These are phyloP conservation scores for Heliamphora exappendiculata DNA, from an alignment of 148 eudicot species.

Conservation along the genomic window DNA sequence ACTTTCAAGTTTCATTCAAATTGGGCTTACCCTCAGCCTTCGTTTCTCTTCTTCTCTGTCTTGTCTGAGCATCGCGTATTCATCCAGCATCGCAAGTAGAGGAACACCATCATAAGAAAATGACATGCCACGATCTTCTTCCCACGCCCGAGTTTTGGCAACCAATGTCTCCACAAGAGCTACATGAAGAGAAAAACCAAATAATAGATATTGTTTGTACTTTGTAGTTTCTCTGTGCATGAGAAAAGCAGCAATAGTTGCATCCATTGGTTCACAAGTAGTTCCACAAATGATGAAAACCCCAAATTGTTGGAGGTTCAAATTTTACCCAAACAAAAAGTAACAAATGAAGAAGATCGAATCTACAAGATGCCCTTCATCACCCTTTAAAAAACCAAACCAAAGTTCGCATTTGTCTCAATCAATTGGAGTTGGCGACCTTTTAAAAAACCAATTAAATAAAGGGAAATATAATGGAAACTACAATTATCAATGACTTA, in stretches of 20 bases:
- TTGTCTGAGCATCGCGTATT: constrained; percentile 89
- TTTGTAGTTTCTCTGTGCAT: background rate
- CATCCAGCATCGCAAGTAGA: constrained; percentile 94
- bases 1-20: background rate
- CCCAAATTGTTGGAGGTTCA: background rate
- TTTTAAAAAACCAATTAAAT: background rate
- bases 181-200: constrained; percentile 29
- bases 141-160: constrained; percentile 91
- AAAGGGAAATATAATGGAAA: background rate
- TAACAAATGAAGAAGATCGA: too few species aligned
- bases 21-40: constrained; percentile 65
- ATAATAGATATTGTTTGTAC: background rate
- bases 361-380: background rate
- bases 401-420: too few species aligned
- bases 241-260: background rate
- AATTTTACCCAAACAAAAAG: background rate
- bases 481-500: background rate
- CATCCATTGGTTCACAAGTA: background rate
- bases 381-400: background rate
- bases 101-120: constrained; percentile 97
- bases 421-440: too few species aligned
- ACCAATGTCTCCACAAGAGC: constrained; percentile 90
- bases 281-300: background rate
- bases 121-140: constrained; percentile 64
- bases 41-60: constrained; percentile 97